phyloP scores from a whole-genome alignment of 768 basidiomycete species.

The Boletus insuetus region DNA sequence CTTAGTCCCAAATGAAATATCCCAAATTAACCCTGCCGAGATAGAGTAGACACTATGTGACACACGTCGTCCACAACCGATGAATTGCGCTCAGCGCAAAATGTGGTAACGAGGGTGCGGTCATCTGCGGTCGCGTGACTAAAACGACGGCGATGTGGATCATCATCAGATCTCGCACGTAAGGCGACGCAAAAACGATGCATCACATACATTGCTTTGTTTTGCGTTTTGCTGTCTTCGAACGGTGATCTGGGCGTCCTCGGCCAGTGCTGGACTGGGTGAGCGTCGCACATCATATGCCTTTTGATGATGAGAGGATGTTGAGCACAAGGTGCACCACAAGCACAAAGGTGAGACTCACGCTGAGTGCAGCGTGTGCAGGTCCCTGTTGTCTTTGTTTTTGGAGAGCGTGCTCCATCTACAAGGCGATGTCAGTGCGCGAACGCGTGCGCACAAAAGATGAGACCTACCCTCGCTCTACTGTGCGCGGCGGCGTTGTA shows the following conservation, averaged over 20 bases:
- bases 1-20: constrained; percentile 21
- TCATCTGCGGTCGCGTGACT: constrained; percentile 34
- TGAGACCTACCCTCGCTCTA: constrained; percentile 25
- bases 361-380: constrained; percentile 23
- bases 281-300: constrained; percentile 30
- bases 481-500: constrained; percentile 30
- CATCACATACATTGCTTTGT: constrained; percentile 15
- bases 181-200: neutral
- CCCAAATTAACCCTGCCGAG: constrained; percentile 22
- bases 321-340: constrained; percentile 4
- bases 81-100: constrained; percentile 21
- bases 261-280: constrained; percentile 31
- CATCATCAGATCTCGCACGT: constrained; percentile 8
- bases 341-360: constrained; percentile 8
- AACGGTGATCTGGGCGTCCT: constrained; percentile 32
- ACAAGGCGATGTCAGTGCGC: constrained; percentile 6
- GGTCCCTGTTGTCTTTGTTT: constrained; percentile 31
- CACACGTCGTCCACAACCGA: constrained; percentile 9
- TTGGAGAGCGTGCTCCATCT: constrained; percentile 34
- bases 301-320: constrained; percentile 4
- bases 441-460: neutral
- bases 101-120: constrained; percentile 11
- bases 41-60: constrained; percentile 20
- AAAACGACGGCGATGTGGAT: constrained; percentile 4
- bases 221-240: constrained; percentile 29